Conservation (phyloP, 1,139 yeast species). For the Magnusiomyces sp. region DNA sequence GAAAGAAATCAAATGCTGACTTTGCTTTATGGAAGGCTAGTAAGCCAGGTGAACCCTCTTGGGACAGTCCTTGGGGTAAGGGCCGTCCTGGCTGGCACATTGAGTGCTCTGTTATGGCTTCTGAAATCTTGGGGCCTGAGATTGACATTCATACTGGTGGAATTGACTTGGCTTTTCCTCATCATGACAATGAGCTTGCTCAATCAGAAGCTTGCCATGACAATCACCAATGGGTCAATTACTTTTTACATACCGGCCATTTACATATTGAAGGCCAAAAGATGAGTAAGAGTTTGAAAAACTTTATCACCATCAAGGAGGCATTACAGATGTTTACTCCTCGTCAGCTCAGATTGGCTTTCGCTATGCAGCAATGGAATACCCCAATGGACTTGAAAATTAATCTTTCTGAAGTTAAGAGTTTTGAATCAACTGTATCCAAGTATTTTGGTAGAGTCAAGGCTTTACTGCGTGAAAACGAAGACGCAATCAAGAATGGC, state of each 20-base stretch:
- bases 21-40: conserved; percentile 97
- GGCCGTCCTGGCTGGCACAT: conserved; percentile 99
- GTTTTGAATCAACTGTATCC: conserved; percentile 62
- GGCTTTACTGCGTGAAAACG: conserved; percentile 57
- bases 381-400: conserved; percentile 84
- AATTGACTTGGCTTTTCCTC: conserved; percentile 97
- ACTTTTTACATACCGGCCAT: conserved; percentile 94
- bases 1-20: conserved; percentile 69
- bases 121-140: conserved; percentile 69
- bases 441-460: conserved; percentile 80
- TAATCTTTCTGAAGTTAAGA: conserved; percentile 64
- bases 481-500: conserved; percentile 38
- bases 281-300: conserved; percentile 91
- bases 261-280: conserved; percentile 96
- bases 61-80: conserved; percentile 93
- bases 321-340: conserved; percentile 64
- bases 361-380: conserved; percentile 90
- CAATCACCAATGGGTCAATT: conserved; percentile 91
- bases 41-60: conserved; percentile 94
- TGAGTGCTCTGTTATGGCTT: conserved; percentile 98
- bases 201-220: conserved; percentile 92
- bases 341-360: conserved; percentile 81
- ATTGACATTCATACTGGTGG: conserved; percentile 98
- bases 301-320: conserved; percentile 89
- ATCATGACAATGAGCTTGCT: conserved; percentile 96